Conservation (phyloP, 2,329 filamentous ascomycete species). For the Onygenales sp. region DNA sequence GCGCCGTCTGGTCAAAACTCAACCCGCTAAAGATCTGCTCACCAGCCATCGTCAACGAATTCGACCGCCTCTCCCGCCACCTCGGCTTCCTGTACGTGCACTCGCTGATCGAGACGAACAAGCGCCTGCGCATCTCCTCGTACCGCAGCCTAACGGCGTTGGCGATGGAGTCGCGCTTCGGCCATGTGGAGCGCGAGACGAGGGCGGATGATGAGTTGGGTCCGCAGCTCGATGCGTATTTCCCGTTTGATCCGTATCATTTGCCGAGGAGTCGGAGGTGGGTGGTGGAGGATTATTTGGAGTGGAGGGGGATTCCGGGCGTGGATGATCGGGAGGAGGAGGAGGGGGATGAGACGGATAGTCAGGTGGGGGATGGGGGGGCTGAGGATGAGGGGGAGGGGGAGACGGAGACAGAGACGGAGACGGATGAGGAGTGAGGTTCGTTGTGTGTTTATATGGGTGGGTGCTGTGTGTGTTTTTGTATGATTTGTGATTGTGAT, state of each 20-base stretch:
- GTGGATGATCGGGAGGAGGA: constrained; percentile 51
- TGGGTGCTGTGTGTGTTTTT: too few relatives aligned
- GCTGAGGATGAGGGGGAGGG: constrained; percentile 25
- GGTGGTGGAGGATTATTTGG: constrained; percentile 75
- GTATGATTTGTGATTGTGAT: too few relatives aligned
- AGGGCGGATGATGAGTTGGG: constrained; percentile 59
- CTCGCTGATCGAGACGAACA: constrained; percentile 81
- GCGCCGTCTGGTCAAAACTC: constrained; percentile 75
- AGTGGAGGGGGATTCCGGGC: constrained; percentile 67
- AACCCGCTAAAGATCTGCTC: constrained; percentile 95
- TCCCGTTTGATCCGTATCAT: constrained; percentile 95
- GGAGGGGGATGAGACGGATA: constrained; percentile 40
- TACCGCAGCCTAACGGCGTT: constrained; percentile 39
- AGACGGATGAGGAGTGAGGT: constrained; percentile 30
- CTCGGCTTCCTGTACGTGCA: constrained; percentile 85
- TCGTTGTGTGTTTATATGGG: not conserved
- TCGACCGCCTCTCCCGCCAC: constrained; percentile 77
- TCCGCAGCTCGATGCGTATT: constrained; percentile 85
- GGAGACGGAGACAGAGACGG: constrained; percentile 34
- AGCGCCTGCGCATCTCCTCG: constrained; percentile 70
- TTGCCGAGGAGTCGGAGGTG: constrained; percentile 78
- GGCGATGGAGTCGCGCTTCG: constrained; percentile 26
- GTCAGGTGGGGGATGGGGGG: constrained; percentile 17
- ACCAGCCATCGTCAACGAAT: constrained; percentile 80
- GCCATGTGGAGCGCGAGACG: constrained; percentile 45